Conservation (phyloP, 1,284 basidiomycete species). For the Tylopilus sp. region DNA sequence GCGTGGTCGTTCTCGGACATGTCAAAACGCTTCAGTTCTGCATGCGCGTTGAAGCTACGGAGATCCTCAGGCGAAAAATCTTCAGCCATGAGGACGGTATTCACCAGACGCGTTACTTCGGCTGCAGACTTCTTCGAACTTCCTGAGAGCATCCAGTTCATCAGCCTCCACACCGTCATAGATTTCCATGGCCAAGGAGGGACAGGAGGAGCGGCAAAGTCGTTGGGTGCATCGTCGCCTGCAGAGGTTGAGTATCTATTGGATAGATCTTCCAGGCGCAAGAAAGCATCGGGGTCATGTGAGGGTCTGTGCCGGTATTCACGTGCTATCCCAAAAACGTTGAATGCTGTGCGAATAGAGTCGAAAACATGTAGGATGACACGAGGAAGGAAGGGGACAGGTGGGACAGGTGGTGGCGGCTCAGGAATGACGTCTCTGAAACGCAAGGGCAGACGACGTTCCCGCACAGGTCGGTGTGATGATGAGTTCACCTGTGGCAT, state of each 20-base stretch:
- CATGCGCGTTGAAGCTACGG: neutral
- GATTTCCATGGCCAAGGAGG: constrained; percentile 13
- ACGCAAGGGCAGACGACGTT: neutral
- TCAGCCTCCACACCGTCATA: neutral
- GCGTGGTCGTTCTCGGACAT: neutral
- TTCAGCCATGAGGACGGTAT: neutral
- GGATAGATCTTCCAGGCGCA: neutral
- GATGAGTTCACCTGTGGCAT: too few relatives aligned
- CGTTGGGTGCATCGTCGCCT: too few relatives aligned
- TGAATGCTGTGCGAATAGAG: neutral
- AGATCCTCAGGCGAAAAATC: constrained; percentile 1
- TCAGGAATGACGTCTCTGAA: neutral
- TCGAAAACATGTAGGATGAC: neutral
- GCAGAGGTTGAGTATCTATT: too few relatives aligned
- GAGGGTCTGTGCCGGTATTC: neutral
- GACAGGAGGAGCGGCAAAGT: neutral
- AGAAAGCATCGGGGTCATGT: neutral
- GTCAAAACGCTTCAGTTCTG: neutral
- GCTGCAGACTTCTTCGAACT: neutral
- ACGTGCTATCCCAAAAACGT: neutral
- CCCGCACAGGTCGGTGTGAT: neutral
- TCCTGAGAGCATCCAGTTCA: constrained; percentile 13
- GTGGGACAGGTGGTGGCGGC: neutral
- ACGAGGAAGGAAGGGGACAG: neutral
- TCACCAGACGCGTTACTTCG: neutral